Percentiles rank a stretch among this genome's conserved stretches.
These are phyloP conservation scores for Xerocomus nothofagi DNA, from an alignment of 1,284 basidiomycete species.

Conservation along the genomic window DNA sequence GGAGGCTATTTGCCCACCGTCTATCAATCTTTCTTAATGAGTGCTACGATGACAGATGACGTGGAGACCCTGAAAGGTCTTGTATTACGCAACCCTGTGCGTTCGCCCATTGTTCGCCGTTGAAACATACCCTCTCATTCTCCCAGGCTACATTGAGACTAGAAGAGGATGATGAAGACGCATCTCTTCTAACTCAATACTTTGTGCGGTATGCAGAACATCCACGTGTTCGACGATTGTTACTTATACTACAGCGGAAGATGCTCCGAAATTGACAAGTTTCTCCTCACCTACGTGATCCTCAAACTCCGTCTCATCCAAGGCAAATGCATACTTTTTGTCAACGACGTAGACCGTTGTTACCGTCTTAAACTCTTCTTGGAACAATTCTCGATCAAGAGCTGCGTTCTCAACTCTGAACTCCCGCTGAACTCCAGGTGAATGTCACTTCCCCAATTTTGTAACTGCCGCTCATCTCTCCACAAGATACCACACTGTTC, in stretches of 20 bases:
- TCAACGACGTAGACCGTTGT: constrained; percentile 94
- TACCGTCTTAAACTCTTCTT: constrained; percentile 96
- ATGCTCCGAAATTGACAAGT: constrained; percentile 94
- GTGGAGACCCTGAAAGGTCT: constrained; percentile 90
- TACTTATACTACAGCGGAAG: constrained; percentile 37
- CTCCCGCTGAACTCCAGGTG: constrained; percentile 90
- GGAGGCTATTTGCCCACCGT: constrained; percentile 81
- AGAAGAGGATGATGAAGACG: constrained; percentile 83
- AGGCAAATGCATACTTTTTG: constrained; percentile 97
- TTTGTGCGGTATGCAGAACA: constrained; percentile 59
- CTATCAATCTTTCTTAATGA: constrained; percentile 96
- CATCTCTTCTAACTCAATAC: constrained; percentile 83
- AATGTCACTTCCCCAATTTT: neutral
- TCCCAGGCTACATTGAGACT: constrained; percentile 79
- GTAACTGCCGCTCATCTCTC: constrained; percentile 4
- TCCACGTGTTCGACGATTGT: neutral
- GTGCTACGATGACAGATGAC: constrained; percentile 96
- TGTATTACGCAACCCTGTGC: constrained; percentile 82
- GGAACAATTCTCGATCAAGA: constrained; percentile 96
- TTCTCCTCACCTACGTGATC: constrained; percentile 92
- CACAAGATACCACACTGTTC: constrained; percentile 89
- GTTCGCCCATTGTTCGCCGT: constrained; percentile 28
- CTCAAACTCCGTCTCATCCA: constrained; percentile 93
- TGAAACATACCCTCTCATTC: constrained; percentile 9
- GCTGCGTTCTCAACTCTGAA: constrained; percentile 96